Conservation (phyloP, 1,139 yeast species). For the Debaryomyces fabryi region DNA sequence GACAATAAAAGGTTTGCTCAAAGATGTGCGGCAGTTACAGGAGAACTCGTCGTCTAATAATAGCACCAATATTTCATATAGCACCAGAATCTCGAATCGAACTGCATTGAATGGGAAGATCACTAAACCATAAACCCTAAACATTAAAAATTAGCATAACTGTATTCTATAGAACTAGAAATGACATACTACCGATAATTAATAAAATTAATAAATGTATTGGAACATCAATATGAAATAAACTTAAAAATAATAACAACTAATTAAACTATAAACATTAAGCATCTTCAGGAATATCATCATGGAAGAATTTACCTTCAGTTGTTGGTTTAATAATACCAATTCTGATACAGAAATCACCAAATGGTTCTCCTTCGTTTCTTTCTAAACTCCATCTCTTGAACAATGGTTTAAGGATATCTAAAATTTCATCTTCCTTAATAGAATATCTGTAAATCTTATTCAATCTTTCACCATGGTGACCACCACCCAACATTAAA, state of each 20-base stretch:
- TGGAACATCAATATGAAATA: constrained; percentile 6
- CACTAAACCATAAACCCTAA: neutral
- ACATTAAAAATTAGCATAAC: neutral
- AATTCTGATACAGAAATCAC: constrained; percentile 85
- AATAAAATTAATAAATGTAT: constrained; percentile 6
- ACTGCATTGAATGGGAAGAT: constrained; percentile 3
- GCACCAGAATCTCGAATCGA: neutral
- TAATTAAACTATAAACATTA: constrained; percentile 16
- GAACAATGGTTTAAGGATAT: constrained; percentile 78
- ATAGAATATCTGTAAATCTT: constrained; percentile 87
- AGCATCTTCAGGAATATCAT: constrained; percentile 83
- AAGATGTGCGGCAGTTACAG: constrained; percentile 30
- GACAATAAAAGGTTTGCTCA: constrained; percentile 28
- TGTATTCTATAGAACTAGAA: neutral
- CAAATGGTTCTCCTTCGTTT: constrained; percentile 89
- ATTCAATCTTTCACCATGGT: constrained; percentile 90
- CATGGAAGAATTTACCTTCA: constrained; percentile 95
- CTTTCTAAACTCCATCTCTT: constrained; percentile 95
- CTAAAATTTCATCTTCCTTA: constrained; percentile 86
- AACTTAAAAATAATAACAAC: neutral
- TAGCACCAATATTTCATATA: neutral
- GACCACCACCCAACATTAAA: constrained; percentile 95
- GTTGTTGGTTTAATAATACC: constrained; percentile 86
- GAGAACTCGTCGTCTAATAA: neutral
- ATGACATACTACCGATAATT: neutral